Base-by-base conservation (phyloP, 2,329 filamentous ascomycete species). In the Tolypocladium sp. region DNA sequence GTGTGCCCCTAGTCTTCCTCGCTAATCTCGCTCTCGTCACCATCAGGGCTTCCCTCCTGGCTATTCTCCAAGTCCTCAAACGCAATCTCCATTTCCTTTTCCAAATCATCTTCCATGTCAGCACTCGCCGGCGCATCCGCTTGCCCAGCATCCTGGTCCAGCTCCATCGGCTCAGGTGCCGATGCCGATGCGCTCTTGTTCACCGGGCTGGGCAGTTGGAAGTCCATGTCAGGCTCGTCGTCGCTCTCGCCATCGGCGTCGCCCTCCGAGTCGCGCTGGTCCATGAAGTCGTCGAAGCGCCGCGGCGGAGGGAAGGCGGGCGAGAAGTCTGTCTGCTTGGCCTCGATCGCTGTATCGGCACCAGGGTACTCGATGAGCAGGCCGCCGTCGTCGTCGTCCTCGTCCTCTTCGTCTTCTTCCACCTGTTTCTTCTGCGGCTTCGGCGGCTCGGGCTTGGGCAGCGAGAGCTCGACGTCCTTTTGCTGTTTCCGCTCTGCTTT, bases 11-110 rank as follows among this genome's bases (percentile, higher is more conserved):
- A 87, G 68, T 87, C 85, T 69, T 87, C 85, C 68, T 87, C 85
- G 63, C 85, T 87, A 58, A 87, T 84, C 64, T 86, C 83, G 63
- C 84, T 87, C 69, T 87, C 84, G 57, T 84, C 82, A 44, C 77
- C 79, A 33, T 79, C 77, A 35, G 78, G 75, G 61, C 75, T 79
- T 41, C 76, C 80, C 33, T 79, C 76, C 61, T 80, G 74, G 64
- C 77, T 73, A 41, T 81, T 81, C 64, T 83, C 82, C 68, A 87
- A 75, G 64, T 85, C 82, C 57, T 71, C 72, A 66, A 74, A 73
- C 1, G 72, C 72, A 27, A 79, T 81, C 58, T 82, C 82, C 46
- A 86, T 70, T 35, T 80, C 77, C 66, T 82, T 81, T 60, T 82
- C 82, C 54, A 78, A 65, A 25, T 77, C 75, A 27, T 71, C 71